phyloP scores from a whole-genome alignment of 2,329 filamentous ascomycete genomes.

The Neofusicoccum laricinum region DNA sequence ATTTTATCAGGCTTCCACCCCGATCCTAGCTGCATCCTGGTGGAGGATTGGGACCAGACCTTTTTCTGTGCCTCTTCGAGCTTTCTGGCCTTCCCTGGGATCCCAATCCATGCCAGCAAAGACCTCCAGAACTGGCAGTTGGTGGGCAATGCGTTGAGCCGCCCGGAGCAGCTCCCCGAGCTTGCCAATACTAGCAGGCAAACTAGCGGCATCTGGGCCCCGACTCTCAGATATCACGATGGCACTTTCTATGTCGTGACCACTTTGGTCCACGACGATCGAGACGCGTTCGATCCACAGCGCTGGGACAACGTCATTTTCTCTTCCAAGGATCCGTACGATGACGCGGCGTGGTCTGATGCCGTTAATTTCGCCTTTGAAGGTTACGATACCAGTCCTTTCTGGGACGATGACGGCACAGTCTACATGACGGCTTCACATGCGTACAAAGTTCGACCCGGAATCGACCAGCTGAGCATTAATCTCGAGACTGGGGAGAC shows the following conservation, averaged over 20 bases:
- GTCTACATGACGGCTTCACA: conserved; percentile 45
- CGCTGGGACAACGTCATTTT: conserved; percentile 48
- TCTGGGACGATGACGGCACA: conserved; percentile 57
- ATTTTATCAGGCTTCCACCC: conserved; percentile 48
- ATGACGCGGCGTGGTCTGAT: conserved; percentile 46
- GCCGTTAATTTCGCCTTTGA: conserved; percentile 48
- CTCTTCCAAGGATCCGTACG: conserved; percentile 43
- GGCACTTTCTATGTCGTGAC: conserved; percentile 42
- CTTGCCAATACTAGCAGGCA: conserved; percentile 32
- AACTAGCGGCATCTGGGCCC: conserved; percentile 41
- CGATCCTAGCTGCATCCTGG: conserved; percentile 45
- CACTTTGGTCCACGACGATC: conserved; percentile 32
- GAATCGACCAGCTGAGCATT: conserved; percentile 30
- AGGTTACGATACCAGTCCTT: conserved; percentile 54
- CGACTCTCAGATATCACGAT: conserved; percentile 40
- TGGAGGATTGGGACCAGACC: conserved; percentile 31
- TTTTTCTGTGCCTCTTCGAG: conserved; percentile 47
- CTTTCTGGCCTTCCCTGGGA: conserved; percentile 46
- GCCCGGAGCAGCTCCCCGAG: conserved; percentile 38
- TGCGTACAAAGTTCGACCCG: conserved; percentile 27
- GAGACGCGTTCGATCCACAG: conserved; percentile 23
- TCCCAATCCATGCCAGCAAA: conserved; percentile 45
- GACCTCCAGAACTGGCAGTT: conserved; percentile 44
- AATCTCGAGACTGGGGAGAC: conserved; percentile 33
- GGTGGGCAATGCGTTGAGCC: conserved; percentile 34